Evolutionary conservation across 441 rosid species (phyloP).

Genomic region (Isatis lusitanica): DNA sequence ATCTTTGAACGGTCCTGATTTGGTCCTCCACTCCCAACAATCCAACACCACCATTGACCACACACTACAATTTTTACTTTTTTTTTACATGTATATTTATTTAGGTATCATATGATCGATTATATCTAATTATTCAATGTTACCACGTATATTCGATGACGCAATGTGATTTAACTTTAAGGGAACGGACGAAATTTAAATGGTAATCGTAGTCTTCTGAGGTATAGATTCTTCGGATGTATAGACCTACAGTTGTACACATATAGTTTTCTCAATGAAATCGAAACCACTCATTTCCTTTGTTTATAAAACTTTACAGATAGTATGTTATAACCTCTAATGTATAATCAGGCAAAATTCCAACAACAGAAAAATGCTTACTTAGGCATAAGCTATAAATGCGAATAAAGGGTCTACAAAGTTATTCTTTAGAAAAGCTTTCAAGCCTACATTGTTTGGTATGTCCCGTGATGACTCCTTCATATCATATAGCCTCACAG

Average conservation of each 20-base stretch:
- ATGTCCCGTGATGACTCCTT: too few relatives aligned
- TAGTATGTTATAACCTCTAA: neutral
- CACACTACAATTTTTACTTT: neutral
- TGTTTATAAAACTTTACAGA: neutral
- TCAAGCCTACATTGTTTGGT: neutral
- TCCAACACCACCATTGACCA: neutral
- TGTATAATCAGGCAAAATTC: too few relatives aligned
- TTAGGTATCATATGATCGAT: neutral
- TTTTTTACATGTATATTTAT: neutral
- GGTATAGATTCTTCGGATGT: constrained; percentile 19
- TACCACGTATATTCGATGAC: constrained; percentile 5
- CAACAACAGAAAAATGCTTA: neutral
- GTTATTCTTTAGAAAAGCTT: neutral
- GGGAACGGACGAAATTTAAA: constrained; percentile 27
- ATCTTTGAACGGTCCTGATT: constrained; percentile 27
- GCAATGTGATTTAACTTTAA: constrained; percentile 14
- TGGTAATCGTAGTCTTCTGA: constrained; percentile 25
- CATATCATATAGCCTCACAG: too few relatives aligned
- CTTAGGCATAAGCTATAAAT: neutral
- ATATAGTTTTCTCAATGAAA: neutral
- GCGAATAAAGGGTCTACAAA: neutral
- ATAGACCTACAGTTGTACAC: neutral
- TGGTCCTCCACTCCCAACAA: constrained; percentile 21
- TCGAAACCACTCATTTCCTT: constrained; percentile 2
- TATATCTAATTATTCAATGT: neutral